These are phyloP conservation scores for Sphaerobolus stellatus DNA, from an alignment of 1,284 basidiomycete species.

Conservation along the genomic window DNA sequence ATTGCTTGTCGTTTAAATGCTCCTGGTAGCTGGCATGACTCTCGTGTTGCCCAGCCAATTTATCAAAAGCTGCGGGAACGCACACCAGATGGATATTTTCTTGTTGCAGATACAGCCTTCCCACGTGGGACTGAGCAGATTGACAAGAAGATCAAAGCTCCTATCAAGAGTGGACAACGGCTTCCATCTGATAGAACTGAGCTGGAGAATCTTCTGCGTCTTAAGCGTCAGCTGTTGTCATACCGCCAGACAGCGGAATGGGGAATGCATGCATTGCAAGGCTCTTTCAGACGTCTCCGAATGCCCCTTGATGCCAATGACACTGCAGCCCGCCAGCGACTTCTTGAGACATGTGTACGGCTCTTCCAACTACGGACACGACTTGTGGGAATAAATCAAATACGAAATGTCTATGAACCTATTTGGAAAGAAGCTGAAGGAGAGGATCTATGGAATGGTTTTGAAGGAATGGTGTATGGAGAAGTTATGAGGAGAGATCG, in stretches of 20 bases:
- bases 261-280: constrained; percentile 44
- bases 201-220: too few relatives aligned
- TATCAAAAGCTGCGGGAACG: too few relatives aligned
- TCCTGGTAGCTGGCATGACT: too few relatives aligned
- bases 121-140: too few relatives aligned
- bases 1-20: too few relatives aligned
- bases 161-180: too few relatives aligned
- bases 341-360: constrained; percentile 33
- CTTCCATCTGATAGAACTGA: too few relatives aligned
- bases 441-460: constrained; percentile 31
- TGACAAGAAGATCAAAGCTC: too few relatives aligned
- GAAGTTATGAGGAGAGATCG: constrained; percentile 31
- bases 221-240: constrained; percentile 37
- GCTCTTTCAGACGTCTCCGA: constrained; percentile 40
- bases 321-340: constrained; percentile 21
- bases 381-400: constrained; percentile 40
- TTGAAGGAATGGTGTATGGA: constrained; percentile 34
- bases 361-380: constrained; percentile 33
- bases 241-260: constrained; percentile 46
- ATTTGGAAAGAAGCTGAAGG: constrained; percentile 31
- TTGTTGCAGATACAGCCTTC: too few relatives aligned
- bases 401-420: constrained; percentile 37
- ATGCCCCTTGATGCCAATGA: constrained; percentile 37
- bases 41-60: too few relatives aligned
- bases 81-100: too few relatives aligned